These are phyloP conservation scores for Pyrrhoderma lamaoense DNA, from an alignment of 1,284 basidiomycete species.

Conservation along the genomic window DNA sequence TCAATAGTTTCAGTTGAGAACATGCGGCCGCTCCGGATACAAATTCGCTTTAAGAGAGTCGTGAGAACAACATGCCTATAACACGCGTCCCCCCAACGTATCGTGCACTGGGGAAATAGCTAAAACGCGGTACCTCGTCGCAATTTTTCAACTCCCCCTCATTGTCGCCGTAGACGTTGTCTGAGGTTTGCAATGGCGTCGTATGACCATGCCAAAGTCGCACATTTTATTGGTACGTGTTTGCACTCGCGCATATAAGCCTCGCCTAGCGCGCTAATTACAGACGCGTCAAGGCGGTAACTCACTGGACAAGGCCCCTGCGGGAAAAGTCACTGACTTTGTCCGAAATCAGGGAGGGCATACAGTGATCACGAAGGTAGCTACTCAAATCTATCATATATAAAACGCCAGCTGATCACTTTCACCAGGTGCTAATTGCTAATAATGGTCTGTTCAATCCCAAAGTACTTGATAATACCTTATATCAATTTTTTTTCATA, in stretches of 20 bases:
- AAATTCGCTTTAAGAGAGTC: background rate
- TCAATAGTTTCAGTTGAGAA: background rate
- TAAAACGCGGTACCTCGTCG: background rate
- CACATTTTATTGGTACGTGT: constrained; percentile 75
- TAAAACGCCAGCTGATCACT: background rate
- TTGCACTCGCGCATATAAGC: background rate
- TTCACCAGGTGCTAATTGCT: constrained; percentile 80
- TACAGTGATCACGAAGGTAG: constrained; percentile 96
- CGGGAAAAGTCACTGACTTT: constrained; percentile 83
- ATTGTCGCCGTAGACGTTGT: constrained; percentile 1
- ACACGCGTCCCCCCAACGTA: constrained; percentile 6
- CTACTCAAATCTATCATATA: constrained; percentile 20
- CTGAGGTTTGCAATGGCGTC: constrained; percentile 40
- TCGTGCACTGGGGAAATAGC: constrained; percentile 1
- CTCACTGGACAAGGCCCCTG: constrained; percentile 76
- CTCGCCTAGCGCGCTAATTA: constrained; percentile 19
- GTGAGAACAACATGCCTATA: constrained; percentile 3
- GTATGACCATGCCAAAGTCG: constrained; percentile 73
- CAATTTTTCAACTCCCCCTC: background rate
- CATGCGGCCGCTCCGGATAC: constrained; percentile 3
- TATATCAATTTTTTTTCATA: no score
- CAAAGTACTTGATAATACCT: background rate
- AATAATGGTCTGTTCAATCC: constrained; percentile 71
- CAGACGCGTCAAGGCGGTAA: constrained; percentile 77
- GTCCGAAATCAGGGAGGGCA: constrained; percentile 91